phyloP scores from a whole-genome alignment of 495 filamentous ascomycete species.

The Penicillium pulvis region DNA sequence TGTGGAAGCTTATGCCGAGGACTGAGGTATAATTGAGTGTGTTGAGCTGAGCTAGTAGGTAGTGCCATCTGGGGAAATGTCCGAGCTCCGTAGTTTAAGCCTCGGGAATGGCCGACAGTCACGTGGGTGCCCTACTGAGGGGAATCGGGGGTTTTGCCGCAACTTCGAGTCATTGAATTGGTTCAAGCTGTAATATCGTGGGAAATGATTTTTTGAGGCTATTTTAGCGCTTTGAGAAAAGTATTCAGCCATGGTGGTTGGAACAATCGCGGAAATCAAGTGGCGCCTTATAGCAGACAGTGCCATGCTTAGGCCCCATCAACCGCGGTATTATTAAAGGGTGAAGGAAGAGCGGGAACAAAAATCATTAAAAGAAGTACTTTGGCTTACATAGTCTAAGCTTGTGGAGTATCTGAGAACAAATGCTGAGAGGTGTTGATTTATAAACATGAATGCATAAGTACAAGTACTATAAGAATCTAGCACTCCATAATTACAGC shows the following conservation, averaged over 20 bases:
- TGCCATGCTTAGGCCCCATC: too few relatives aligned
- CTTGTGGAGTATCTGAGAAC: not conserved
- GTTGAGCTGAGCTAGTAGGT: slow-evolving; percentile 4
- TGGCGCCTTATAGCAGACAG: too few relatives aligned
- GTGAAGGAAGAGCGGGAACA: not conserved
- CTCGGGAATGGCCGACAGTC: slow-evolving; percentile 1
- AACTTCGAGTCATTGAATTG: not conserved
- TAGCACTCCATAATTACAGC: slow-evolving; percentile 45
- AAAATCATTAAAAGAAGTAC: not conserved
- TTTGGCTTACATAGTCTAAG: not conserved
- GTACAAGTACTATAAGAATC: not conserved
- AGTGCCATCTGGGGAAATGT: slow-evolving; percentile 15
- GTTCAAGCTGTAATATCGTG: not conserved
- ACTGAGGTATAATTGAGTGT: not conserved
- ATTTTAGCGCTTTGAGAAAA: not conserved
- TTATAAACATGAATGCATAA: not conserved
- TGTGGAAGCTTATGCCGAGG: slow-evolving; percentile 3
- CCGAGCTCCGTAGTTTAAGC: slow-evolving; percentile 7
- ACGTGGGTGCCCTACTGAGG: not conserved
- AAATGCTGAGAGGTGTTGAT: not conserved
- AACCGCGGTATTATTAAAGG: too few relatives aligned
- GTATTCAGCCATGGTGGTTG: too few relatives aligned
- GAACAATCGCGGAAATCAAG: too few relatives aligned
- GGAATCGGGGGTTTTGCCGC: not conserved
- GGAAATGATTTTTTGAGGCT: not conserved